Conservation (phyloP, 768 basidiomycete species). For the Termitomyces sp. region DNA sequence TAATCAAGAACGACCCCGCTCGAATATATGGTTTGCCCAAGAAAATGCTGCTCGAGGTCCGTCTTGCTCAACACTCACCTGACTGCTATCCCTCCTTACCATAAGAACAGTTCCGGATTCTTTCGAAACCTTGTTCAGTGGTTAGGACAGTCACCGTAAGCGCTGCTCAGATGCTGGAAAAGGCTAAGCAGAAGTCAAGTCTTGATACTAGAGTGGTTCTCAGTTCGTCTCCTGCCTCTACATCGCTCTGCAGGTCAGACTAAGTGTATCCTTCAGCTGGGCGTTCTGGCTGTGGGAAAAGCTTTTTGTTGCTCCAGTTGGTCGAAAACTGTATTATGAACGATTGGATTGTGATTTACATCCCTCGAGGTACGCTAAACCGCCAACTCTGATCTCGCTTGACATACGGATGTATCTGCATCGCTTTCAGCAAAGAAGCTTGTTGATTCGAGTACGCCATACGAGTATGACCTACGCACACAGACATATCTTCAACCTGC, state of each 20-base stretch:
- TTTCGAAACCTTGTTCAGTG: constrained; percentile 67
- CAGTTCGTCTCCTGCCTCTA: constrained; percentile 38
- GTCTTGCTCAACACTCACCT: constrained; percentile 12
- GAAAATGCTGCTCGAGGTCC: constrained; percentile 64
- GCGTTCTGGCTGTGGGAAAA: constrained; percentile 74
- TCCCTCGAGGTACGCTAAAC: constrained; percentile 56
- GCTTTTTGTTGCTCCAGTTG: constrained; percentile 69
- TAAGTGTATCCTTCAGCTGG: constrained; percentile 47
- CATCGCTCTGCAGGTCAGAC: background rate
- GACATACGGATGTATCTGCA: background rate
- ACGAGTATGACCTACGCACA: constrained; percentile 69
- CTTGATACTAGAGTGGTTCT: constrained; percentile 50
- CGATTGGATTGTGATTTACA: constrained; percentile 80
- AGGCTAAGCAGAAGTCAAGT: constrained; percentile 44
- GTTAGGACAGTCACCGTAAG: constrained; percentile 63
- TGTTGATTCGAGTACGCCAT: constrained; percentile 70
- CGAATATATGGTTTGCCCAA: constrained; percentile 68
- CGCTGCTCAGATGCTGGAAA: constrained; percentile 44
- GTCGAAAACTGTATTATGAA: constrained; percentile 58
- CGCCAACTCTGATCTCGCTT: background rate
- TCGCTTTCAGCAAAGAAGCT: constrained; percentile 29
- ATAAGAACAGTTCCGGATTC: constrained; percentile 55
- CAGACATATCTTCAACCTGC: constrained; percentile 71
- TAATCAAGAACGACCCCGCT: constrained; percentile 42
- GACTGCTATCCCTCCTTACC: background rate